Conservation (phyloP, 1,284 basidiomycete genomes). For the Trametes polyzona region DNA sequence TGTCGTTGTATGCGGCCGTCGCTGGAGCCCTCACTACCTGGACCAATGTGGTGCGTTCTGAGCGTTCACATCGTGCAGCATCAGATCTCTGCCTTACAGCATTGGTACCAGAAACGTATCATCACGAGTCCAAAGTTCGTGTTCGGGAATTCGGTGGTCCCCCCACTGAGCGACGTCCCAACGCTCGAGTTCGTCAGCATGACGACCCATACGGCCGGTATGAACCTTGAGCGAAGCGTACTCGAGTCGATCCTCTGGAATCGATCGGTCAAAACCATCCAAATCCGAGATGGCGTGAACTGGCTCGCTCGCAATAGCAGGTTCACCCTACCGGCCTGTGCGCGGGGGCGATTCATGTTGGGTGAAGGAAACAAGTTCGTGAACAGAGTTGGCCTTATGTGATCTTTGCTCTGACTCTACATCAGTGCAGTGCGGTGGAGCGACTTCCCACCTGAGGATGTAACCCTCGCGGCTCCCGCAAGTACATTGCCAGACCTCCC, state of each 20-base stretch:
- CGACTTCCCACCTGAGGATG: not conserved
- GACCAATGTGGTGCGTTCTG: not conserved
- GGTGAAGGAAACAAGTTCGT: constrained; percentile 4
- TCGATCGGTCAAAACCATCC: not conserved
- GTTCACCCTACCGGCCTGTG: not conserved
- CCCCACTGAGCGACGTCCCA: not conserved
- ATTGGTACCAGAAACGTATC: not conserved
- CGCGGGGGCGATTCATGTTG: not conserved
- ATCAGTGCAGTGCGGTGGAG: constrained; percentile 1
- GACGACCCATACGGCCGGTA: not conserved
- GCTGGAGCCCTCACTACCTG: not conserved
- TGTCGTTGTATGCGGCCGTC: not conserved
- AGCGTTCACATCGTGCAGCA: not conserved
- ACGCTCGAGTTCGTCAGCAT: not conserved
- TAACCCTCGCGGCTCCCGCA: not conserved
- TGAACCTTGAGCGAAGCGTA: not conserved
- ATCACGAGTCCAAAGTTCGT: not conserved
- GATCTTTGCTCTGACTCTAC: no score
- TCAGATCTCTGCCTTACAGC: no score
- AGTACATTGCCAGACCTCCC: not conserved
- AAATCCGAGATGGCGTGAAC: constrained; percentile 5
- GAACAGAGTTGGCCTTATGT: not conserved
- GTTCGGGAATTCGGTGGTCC: not conserved
- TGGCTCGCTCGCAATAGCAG: not conserved
- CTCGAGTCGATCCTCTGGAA: not conserved